phyloP scores from a whole-genome alignment of 2,329 filamentous ascomycete genomes.

The Pyricularia sp. region DNA sequence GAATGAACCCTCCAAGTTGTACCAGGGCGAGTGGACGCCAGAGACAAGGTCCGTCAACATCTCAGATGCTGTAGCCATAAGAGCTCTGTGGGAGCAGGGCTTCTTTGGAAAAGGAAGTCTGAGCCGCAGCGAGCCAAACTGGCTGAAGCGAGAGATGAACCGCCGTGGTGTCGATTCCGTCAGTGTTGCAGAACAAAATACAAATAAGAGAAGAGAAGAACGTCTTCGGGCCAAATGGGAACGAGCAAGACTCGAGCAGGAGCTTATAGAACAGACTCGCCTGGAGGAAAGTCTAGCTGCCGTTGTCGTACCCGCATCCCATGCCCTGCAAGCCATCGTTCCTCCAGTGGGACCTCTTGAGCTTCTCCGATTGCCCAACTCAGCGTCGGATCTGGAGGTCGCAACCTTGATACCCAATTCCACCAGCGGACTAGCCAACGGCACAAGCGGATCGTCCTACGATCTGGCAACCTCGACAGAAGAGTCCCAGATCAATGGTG shows the following conservation, averaged over 20 bases:
- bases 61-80: constrained; percentile 59
- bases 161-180: constrained; percentile 49
- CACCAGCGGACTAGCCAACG: neutral
- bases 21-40: constrained; percentile 67
- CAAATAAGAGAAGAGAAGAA: constrained; percentile 63
- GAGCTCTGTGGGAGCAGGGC: constrained; percentile 86
- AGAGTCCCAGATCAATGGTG: neutral
- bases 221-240: constrained; percentile 80
- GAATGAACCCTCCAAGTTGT: constrained; percentile 49
- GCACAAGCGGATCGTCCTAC: neutral
- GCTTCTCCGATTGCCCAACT: constrained; percentile 44
- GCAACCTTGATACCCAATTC: neutral
- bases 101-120: constrained; percentile 93
- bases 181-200: constrained; percentile 72
- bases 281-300: constrained; percentile 2
- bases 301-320: neutral
- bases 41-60: constrained; percentile 76
- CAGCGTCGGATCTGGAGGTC: constrained; percentile 22
- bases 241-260: constrained; percentile 73
- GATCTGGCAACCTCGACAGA: neutral
- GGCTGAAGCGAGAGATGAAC: constrained; percentile 73
- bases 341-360: constrained; percentile 32
- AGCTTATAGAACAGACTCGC: constrained; percentile 58
- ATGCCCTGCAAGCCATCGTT: neutral
- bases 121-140: constrained; percentile 88